Percentiles rank a stretch among this genome's conserved stretches.
These are phyloP conservation scores for Leucogyrophana mollusca DNA, from an alignment of 768 basidiomycete species.

Conservation along the genomic window DNA sequence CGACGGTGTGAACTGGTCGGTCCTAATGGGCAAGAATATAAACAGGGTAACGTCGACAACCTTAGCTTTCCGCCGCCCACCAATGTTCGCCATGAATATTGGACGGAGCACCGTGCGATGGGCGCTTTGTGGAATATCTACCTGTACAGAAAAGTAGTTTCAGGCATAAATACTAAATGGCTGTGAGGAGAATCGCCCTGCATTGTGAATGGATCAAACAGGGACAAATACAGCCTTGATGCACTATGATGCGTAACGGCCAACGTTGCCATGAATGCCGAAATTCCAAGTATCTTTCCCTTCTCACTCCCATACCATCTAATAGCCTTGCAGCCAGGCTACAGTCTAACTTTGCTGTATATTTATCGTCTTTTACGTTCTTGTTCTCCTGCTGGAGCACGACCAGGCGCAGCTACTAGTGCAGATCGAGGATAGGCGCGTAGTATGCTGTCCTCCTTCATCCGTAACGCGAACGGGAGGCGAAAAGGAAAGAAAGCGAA, in stretches of 20 bases:
- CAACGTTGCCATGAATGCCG: constrained; percentile 16
- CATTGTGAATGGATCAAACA: constrained; percentile 7
- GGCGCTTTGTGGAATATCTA: no score
- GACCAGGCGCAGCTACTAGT: no score
- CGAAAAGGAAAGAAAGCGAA: constrained; percentile 19
- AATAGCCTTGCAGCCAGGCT: not conserved
- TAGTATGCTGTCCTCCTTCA: constrained; percentile 27
- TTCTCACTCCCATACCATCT: constrained; percentile 2
- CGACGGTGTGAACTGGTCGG: no score
- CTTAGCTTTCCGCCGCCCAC: no score
- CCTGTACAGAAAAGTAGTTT: no score
- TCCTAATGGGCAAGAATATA: no score
- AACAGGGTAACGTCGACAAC: no score
- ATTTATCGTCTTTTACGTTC: not conserved
- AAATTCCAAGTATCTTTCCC: not conserved
- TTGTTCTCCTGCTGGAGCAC: not conserved
- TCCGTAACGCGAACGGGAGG: constrained; percentile 25
- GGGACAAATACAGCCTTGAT: constrained; percentile 5
- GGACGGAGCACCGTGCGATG: no score
- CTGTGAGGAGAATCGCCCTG: not conserved
- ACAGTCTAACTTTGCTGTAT: no score
- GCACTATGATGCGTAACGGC: constrained; percentile 17
- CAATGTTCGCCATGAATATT: no score
- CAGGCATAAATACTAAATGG: no score
- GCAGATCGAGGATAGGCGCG: not conserved